Conservation (phyloP, 768 basidiomycete species). For the Nevesoporus exiguus region DNA sequence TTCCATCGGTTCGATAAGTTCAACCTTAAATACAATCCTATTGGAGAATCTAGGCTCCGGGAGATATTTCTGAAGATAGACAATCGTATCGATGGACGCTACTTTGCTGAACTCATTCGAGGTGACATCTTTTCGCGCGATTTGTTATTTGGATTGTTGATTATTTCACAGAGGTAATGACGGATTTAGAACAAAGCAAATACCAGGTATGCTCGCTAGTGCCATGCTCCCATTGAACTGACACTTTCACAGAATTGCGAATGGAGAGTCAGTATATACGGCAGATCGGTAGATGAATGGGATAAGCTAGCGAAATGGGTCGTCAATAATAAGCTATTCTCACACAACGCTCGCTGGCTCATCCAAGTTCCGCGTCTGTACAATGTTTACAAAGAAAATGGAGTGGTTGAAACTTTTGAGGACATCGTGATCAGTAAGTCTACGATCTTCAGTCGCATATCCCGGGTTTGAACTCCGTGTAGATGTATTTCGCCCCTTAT, state of each 20-base stretch:
- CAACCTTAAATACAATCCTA: constrained; percentile 96
- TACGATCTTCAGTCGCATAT: neutral
- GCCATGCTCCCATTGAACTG: neutral
- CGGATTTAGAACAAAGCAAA: constrained; percentile 97
- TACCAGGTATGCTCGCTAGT: constrained; percentile 66
- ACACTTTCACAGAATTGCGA: constrained; percentile 70
- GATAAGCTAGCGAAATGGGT: constrained; percentile 99
- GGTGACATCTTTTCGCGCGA: constrained; percentile 43
- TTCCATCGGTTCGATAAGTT: constrained; percentile 99
- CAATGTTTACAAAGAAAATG: constrained; percentile 90
- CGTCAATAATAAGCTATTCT: constrained; percentile 86
- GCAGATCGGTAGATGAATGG: constrained; percentile 82
- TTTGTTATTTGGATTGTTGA: neutral
- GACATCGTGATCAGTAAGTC: constrained; percentile 84
- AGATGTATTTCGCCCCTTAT: constrained; percentile 93
- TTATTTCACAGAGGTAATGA: constrained; percentile 76
- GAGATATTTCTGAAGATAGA: constrained; percentile 99
- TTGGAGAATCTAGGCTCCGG: constrained; percentile 88
- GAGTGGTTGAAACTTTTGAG: constrained; percentile 80
- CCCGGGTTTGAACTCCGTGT: neutral
- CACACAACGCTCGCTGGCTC: constrained; percentile 97
- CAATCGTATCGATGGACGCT: constrained; percentile 87
- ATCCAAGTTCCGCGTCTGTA: constrained; percentile 95
- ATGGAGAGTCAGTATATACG: constrained; percentile 97
- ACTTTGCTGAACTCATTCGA: constrained; percentile 91